Evolutionary conservation across 306 rosid genomes (phyloP), one percentile per base, ranked within the genome.

Genomic region (Luffa acutangula): DNA sequence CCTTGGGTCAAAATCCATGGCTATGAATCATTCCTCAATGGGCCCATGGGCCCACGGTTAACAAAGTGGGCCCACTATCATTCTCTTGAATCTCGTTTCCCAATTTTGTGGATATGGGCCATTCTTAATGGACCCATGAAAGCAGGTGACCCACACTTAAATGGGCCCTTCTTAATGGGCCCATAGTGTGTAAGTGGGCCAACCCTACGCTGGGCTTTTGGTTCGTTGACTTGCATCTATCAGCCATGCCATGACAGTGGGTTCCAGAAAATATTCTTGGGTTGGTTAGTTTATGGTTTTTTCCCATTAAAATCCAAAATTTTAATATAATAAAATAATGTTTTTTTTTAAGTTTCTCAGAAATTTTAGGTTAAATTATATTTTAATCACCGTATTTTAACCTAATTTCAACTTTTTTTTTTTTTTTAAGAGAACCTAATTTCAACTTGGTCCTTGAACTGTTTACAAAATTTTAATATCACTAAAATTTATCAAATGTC

Each of bases 101-200:
- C 45, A 49, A 17, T 14, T 49, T 73, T 15, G 41, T 49, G 78
- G 78, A 73, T 73, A 31, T 73, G 78, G 78, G 60, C 60, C 60
- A 73, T 31, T 72, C 77, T 73, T 73, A 13, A 31, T 49, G 25
- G 78, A 60, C 60, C 77, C 78, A 49, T 7, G 17, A 6, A 21
- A 21, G 20, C 12, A 46, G 11, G 4, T 71, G 20, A 13, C 76
- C 34, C 56, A 45, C 57, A 2, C 18, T 10, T 42, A 2, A 58
- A 69, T 69, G 34, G 34, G 70, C 70, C 41, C 62, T n/a, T 56
- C 62, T 25, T 11, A 31, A 62, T 62, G 69, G 71, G 71, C 71
- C 75, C 34, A 69, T 13, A n/a, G 14, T 48, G 54, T 13, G 17
- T 1, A 25, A 49, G 78, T 73, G 78, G 78, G 78, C 78, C 78